Conservation (phyloP, 2,329 filamentous ascomycete species). For the Penicillium sp. region DNA sequence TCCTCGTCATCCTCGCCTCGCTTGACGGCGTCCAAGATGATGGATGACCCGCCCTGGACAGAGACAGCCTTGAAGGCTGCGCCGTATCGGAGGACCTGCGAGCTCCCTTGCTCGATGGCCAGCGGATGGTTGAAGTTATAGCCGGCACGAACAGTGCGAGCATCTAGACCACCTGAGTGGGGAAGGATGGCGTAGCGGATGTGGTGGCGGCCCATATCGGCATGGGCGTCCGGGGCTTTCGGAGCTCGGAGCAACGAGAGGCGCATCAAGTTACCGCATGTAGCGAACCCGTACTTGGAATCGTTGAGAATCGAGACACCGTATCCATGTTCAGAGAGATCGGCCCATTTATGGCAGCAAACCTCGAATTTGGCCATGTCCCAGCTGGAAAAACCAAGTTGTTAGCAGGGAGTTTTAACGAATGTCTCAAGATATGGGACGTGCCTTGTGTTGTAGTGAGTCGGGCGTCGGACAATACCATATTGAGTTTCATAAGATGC, state of each 20-base stretch:
- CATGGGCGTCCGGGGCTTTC: conserved; percentile 89
- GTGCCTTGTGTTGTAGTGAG: conserved; percentile 92
- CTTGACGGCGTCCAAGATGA: conserved; percentile 89
- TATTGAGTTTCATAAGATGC: conserved; percentile 95
- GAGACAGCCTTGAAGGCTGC: conserved; percentile 59
- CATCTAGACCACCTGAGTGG: conserved; percentile 71
- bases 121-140: conserved; percentile 90
- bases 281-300: conserved; percentile 94
- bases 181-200: conserved; percentile 92
- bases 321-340: conserved; percentile 83
- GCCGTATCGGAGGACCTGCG: conserved; percentile 7
- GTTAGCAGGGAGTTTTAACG: conserved; percentile 25
- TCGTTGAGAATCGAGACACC: conserved; percentile 94
- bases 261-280: conserved; percentile 84
- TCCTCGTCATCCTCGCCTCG: conserved; percentile 87
- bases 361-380: conserved; percentile 99
- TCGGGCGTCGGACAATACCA: conserved; percentile 83
- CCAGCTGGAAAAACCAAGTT: conserved; percentile 57
- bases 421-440: conserved; percentile 15
- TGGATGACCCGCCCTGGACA: conserved; percentile 65
- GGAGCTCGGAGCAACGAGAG: conserved; percentile 82
- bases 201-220: conserved; percentile 86
- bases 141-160: conserved; percentile 76
- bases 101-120: conserved; percentile 50
- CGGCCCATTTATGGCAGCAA: conserved; percentile 92